A percentile compares a stretch with the other conserved stretches of the same genome.
Evolutionary conservation across 345 rosid genomes (phyloP).

Genomic region (Capsella bursapastoris): DNA sequence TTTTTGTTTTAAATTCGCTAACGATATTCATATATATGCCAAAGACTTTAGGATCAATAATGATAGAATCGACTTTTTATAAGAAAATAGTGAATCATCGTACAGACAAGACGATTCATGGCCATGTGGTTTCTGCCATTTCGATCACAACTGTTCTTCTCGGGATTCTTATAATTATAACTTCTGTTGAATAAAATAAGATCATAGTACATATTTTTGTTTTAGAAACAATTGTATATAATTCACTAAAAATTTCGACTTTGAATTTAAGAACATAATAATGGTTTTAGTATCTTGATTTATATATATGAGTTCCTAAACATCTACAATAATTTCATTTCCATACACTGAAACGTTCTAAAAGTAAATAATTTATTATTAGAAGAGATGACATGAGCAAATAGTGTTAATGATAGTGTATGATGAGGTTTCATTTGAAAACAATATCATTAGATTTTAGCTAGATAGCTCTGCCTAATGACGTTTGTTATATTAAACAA

Average conservation of each 20-base stretch:
- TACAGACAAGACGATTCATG: slow-evolving; percentile 41
- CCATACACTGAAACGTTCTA: neutral
- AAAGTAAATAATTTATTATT: neutral
- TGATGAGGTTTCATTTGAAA: no score
- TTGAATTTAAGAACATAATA: neutral
- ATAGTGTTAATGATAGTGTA: no score
- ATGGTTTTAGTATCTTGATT: neutral
- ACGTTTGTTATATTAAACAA: neutral
- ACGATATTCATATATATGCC: neutral
- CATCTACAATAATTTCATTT: neutral
- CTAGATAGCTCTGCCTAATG: no score
- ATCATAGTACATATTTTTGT: neutral
- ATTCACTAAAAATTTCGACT: neutral
- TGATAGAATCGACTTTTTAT: neutral
- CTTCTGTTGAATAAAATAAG: slow-evolving; percentile 7
- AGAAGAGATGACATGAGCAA: neutral
- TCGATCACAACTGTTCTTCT: slow-evolving; percentile 35
- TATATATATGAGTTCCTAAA: no score
- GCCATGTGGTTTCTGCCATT: slow-evolving; percentile 42
- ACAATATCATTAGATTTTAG: no score
- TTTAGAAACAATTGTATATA: neutral
- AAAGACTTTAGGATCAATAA: slow-evolving; percentile 20
- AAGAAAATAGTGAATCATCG: slow-evolving; percentile 26
- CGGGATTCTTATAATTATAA: slow-evolving; percentile 30
- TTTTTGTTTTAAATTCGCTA: neutral